Evolutionary conservation across 164 flowering plant genomes (phyloP).

Genomic region (Vitis riparia): DNA sequence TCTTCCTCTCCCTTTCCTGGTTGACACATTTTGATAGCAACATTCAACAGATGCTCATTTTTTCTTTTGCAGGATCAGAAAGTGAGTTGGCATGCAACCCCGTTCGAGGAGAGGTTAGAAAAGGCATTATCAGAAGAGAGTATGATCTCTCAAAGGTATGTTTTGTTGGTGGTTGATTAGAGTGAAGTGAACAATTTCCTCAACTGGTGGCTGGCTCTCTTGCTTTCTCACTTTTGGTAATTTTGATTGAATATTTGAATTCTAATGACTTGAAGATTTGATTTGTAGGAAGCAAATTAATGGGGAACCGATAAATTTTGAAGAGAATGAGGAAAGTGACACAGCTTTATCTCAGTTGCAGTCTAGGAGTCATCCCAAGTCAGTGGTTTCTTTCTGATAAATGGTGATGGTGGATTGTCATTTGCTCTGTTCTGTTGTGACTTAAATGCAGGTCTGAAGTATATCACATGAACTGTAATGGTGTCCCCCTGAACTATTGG

Average conservation of each 20-base stretch:
- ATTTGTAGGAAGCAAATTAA: constrained; percentile 36
- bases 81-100: constrained; percentile 97
- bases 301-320: constrained; percentile 37
- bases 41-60: constrained; percentile 2
- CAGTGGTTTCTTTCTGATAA: constrained; percentile 51
- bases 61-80: constrained; percentile 75
- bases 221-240: background rate
- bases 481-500: no score
- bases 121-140: constrained; percentile 89
- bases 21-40: background rate
- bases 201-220: background rate
- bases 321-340: constrained; percentile 61
- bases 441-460: no score
- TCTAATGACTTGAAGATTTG: background rate
- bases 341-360: constrained; percentile 56
- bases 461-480: no score
- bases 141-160: constrained; percentile 58
- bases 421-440: no score
- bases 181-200: background rate
- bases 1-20: background rate
- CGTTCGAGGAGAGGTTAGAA: constrained; percentile 93
- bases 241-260: background rate
- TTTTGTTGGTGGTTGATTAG: background rate
- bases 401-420: background rate
- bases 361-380: constrained; percentile 33